phyloP scores from a whole-genome alignment of 768 basidiomycete genomes.

The Boletales sp. region DNA sequence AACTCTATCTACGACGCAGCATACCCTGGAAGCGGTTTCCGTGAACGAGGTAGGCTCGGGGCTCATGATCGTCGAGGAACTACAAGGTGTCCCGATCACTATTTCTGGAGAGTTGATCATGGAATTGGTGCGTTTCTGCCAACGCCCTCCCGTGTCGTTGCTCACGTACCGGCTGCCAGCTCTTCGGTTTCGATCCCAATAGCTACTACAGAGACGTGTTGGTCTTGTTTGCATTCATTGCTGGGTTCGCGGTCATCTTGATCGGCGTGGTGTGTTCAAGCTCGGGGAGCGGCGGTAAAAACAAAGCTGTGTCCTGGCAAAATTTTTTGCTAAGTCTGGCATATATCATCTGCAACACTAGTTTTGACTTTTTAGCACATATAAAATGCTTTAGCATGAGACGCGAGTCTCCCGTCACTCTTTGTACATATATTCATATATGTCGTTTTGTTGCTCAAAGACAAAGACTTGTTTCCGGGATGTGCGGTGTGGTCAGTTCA shows the following conservation, averaged over 20 bases:
- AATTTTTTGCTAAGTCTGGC: too few relatives aligned
- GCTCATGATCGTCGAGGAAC: slow-evolving; percentile 72
- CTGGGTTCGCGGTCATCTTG: slow-evolving; percentile 70
- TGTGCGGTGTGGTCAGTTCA: too few relatives aligned
- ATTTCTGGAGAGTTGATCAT: slow-evolving; percentile 84
- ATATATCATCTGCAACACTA: too few relatives aligned
- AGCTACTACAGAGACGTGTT: slow-evolving; percentile 91
- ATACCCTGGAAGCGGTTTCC: slow-evolving; percentile 73
- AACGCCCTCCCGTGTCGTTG: too few relatives aligned
- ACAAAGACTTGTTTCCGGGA: too few relatives aligned
- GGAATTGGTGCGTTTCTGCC: slow-evolving; percentile 54
- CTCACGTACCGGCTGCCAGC: slow-evolving; percentile 31
- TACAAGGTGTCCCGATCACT: slow-evolving; percentile 78
- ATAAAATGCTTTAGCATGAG: too few relatives aligned
- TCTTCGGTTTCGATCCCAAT: slow-evolving; percentile 81
- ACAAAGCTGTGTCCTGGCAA: not conserved
- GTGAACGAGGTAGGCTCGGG: slow-evolving; percentile 94
- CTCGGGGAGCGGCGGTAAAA: slow-evolving; percentile 70
- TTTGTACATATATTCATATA: too few relatives aligned
- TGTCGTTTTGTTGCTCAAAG: too few relatives aligned
- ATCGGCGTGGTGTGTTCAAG: slow-evolving; percentile 72
- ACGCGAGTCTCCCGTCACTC: too few relatives aligned
- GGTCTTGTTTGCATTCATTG: slow-evolving; percentile 82
- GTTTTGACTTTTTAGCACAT: too few relatives aligned
- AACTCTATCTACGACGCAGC: slow-evolving; percentile 24